Base-by-base conservation (phyloP, 2,329 filamentous ascomycete genomes). In the Phyllosticta citrichinensis region DNA sequence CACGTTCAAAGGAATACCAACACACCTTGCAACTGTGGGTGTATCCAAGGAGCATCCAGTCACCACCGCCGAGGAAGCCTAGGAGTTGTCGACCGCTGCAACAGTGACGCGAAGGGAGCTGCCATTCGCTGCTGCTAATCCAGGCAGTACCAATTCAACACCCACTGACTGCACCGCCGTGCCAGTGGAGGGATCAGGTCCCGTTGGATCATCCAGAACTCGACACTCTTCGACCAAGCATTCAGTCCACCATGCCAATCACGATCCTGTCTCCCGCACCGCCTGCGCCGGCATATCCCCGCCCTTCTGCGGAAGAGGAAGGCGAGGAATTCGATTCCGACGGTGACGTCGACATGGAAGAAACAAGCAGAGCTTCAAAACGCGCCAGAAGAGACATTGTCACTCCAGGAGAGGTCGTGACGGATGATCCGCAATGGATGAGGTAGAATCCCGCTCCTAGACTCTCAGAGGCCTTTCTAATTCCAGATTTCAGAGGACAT, bases 341-440 rank as follows among this genome's bases (percentile, higher is more conserved):
- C 50, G 72, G 73, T 62, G 79, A 82, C 63, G 68, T 75, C 62
- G 77, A 78, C 35, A 77, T 80, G 70, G 75, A 75, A 55, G 77
- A 80, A 63, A 74, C 75, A 58, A 72, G 72, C 61, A 73, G 73
- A 58, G 68, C 74, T 27, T 68, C 69, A 59, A 79, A 78, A 67
- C 73, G 74, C 30, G 61, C 71, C 56, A 66, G 70, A 24, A 74
- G 72, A 40, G 74, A 76, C 53, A 87, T 97, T 66, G 87, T 96
- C 66, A 96, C 92, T 0, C 93, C 93, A 0, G 94, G 93, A 69
- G 89, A 95, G 71, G 77, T 88, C 63, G 89, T 97, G 67, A 97
- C 93, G 11, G 83, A 87, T 65, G 91, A 97, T 74, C 83, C 91
- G n/a, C 91, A 97, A 79, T 97, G 91, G 91, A 97, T 97, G 93